Conservation (phyloP, 441 rosid genomes). For the Kokia cookei region DNA sequence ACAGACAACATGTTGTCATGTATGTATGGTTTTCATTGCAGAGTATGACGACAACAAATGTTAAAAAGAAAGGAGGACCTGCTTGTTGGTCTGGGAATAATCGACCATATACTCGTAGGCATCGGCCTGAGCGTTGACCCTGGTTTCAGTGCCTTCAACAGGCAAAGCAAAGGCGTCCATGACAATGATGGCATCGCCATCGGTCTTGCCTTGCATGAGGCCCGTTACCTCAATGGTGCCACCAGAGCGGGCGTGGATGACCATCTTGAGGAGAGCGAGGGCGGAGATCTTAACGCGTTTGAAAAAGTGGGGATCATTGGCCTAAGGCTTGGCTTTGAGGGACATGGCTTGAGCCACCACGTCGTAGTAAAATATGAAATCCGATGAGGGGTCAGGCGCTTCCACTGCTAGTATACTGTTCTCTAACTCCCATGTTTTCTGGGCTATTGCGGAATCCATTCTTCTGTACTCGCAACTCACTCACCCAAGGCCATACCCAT, state of each 20-base stretch:
- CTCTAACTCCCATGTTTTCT: slow-evolving; percentile 95
- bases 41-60: too few relatives aligned
- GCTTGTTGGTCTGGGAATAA: slow-evolving; percentile 86
- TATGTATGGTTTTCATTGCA: too few relatives aligned
- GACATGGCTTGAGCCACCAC: slow-evolving; percentile 57
- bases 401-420: slow-evolving; percentile 66
- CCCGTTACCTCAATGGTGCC: slow-evolving; percentile 99
- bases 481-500: neutral
- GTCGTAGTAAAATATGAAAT: slow-evolving; percentile 80
- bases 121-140: slow-evolving; percentile 98
- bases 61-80: slow-evolving; percentile 31
- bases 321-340: slow-evolving; percentile 93
- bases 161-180: slow-evolving; percentile 99
- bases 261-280: slow-evolving; percentile 95
- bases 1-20: too few relatives aligned
- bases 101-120: slow-evolving; percentile 99
- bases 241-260: slow-evolving; percentile 96
- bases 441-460: slow-evolving; percentile 73
- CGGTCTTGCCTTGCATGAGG: slow-evolving; percentile 95
- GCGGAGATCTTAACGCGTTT: slow-evolving; percentile 94
- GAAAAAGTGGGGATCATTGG: slow-evolving; percentile 91
- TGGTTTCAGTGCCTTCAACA: slow-evolving; percentile 96
- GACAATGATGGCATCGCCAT: slow-evolving; percentile 92
- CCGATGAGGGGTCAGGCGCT: slow-evolving; percentile 46
- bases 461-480: neutral